A percentile compares a stretch with the other conserved stretches of the same genome.
These are phyloP conservation scores for Pyrrhoderma lamaoense DNA, from an alignment of 1,284 basidiomycete genomes.

Conservation along the genomic window DNA sequence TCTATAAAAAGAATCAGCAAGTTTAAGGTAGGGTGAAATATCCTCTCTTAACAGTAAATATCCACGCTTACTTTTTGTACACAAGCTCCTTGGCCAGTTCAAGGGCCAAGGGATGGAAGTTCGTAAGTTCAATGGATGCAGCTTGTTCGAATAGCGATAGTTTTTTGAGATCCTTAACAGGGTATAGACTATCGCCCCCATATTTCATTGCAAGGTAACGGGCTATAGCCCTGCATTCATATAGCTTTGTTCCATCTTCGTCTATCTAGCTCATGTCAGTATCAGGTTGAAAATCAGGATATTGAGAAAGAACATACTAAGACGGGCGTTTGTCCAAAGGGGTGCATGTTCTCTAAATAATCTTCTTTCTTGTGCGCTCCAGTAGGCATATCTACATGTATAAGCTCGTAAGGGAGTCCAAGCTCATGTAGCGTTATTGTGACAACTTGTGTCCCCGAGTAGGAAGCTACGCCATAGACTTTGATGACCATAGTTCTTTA, in stretches of 20 bases:
- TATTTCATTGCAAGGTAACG: slow-evolving; percentile 27
- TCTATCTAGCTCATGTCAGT: slow-evolving; percentile 1
- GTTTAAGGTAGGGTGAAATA: no score
- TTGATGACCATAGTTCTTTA: slow-evolving; percentile 3
- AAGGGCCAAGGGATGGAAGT: slow-evolving; percentile 32
- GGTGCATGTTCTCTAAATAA: slow-evolving; percentile 40
- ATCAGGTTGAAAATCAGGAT: not conserved
- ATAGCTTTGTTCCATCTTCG: slow-evolving; percentile 18
- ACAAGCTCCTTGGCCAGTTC: slow-evolving; percentile 38
- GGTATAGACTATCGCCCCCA: slow-evolving; percentile 13
- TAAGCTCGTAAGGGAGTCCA: slow-evolving; percentile 18
- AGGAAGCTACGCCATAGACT: not conserved
- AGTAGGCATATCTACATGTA: slow-evolving; percentile 15
- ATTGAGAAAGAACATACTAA: slow-evolving; percentile 21
- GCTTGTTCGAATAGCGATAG: slow-evolving; percentile 30
- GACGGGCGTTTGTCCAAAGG: slow-evolving; percentile 62
- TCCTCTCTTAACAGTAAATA: no score
- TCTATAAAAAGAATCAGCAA: no score
- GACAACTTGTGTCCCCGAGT: not conserved
- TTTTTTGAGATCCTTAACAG: slow-evolving; percentile 23
- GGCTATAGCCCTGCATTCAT: slow-evolving; percentile 29
- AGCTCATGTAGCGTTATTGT: slow-evolving; percentile 12
- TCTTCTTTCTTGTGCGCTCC: slow-evolving; percentile 40
- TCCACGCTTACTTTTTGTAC: slow-evolving; percentile 40
- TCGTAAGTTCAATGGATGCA: slow-evolving; percentile 26